Evolutionary conservation across 148 eudicot species (phyloP), one percentile per base, ranked within the genome.

Genomic region (Arbutus unedo): DNA sequence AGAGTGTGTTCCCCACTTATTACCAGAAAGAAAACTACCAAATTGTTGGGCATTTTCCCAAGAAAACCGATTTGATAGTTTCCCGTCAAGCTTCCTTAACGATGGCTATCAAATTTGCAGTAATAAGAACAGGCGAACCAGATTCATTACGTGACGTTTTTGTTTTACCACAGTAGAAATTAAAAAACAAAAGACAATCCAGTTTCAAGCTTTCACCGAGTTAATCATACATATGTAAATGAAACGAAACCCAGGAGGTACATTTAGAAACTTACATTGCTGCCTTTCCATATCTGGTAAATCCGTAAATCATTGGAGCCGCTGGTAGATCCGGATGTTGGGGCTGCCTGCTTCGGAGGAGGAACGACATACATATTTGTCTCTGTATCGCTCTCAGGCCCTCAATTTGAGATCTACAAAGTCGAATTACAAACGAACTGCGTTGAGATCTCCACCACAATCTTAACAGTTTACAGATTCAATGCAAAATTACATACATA

Each of bases 241-340:
- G 56, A 0, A 74, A 47, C 18, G 55, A 74, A 74, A n/a, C 56
- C 77, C 16, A 48, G 10, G 18, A 49, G 4, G 47, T 3, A n/a
- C n/a, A 21, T 4, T 1, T 9, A 49, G 55, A 74, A 50, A 74
- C 98, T 89, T 59, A 96, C 98, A 91, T 96, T 96, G 87, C 93
- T 94, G 79, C 98, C 98, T 90, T 96, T 96, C 98, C 98, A 96
- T 6, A 89, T 60, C 87, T 94, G 94, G 86, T 92, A 96, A 90
- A 92, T 90, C 87, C 91, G 87, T 19, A 90, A 86, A 86, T 88
- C 93, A 83, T 87, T 86, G 78, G 91, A 83, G 82, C 89, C 87
- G 77, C 48, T 76, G 3, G 57, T 55, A 83, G 89, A 88, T 85
- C 89, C 98, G 76, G 93, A 85, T 53, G 88, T 66, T 77, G 90